These are phyloP conservation scores for Caryopteris hybrid DNA, from an alignment of 305 asterid genomes.

Conservation along the genomic window DNA sequence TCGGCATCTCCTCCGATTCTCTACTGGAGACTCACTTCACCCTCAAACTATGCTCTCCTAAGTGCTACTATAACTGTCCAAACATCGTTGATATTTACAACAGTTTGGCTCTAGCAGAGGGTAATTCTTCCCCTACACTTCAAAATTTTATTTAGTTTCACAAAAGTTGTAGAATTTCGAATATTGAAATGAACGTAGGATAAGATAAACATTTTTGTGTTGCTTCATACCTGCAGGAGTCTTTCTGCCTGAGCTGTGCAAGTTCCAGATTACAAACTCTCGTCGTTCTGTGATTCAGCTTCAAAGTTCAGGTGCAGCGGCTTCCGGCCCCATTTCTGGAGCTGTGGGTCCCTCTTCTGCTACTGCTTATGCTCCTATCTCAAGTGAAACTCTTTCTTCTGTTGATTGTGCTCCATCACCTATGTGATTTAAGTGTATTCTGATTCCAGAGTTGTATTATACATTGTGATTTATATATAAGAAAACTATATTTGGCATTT, in stretches of 20 bases:
- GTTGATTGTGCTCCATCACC: conserved; percentile 26
- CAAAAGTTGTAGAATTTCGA: neutral
- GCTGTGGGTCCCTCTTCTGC: neutral
- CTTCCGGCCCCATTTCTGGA: conserved; percentile 14
- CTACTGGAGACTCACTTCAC: conserved; percentile 34
- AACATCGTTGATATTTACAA: conserved; percentile 54
- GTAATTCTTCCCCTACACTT: conserved; percentile 12
- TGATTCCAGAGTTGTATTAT: conserved; percentile 12
- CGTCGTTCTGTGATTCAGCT: conserved; percentile 28
- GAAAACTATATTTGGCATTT: neutral
- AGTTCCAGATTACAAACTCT: conserved; percentile 9
- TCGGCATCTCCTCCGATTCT: conserved; percentile 59
- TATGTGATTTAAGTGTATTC: conserved; percentile 11
- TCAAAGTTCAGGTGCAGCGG: conserved; percentile 25
- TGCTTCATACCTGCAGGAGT: conserved; percentile 15
- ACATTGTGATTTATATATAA: neutral
- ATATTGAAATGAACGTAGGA: neutral
- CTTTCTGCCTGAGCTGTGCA: conserved; percentile 26
- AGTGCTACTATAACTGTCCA: conserved; percentile 52
- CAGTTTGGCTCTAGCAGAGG: conserved; percentile 60
- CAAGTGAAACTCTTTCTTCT: conserved; percentile 14
- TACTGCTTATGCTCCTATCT: conserved; percentile 18
- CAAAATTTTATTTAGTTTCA: neutral
- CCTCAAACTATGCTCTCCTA: conserved; percentile 40
- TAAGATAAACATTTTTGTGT: neutral